phyloP scores from a whole-genome alignment of 106 monocot species.

The Iris macrosiphon region DNA sequence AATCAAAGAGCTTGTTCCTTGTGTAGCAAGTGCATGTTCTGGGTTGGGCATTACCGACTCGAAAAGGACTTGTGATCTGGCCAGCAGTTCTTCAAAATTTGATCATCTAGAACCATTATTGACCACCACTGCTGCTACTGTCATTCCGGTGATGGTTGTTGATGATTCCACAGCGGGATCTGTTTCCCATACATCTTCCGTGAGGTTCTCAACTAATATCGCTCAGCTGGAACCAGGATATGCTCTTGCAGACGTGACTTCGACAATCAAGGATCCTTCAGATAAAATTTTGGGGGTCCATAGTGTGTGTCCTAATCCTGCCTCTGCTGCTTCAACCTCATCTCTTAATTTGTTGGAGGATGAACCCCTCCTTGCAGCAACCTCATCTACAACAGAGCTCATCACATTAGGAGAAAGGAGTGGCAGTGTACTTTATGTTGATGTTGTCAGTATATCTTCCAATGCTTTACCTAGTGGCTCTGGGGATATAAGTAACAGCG shows the following conservation, averaged over 20 bases:
- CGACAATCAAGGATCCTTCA: too few species aligned
- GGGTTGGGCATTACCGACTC: background rate
- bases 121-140: background rate
- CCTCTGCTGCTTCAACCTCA: conserved; percentile 6
- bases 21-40: conserved; percentile 13
- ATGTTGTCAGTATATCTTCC: conserved; percentile 51
- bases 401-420: conserved; percentile 10
- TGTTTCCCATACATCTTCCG: conserved; percentile 5
- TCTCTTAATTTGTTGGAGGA: conserved; percentile 9
- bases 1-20: conserved; percentile 24
- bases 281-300: too few species aligned
- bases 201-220: conserved; percentile 1
- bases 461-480: conserved; percentile 13
- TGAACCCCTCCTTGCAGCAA: conserved; percentile 18
- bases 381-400: conserved; percentile 10
- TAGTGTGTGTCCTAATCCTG: background rate
- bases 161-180: conserved; percentile 6
- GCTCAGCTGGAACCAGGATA: conserved; percentile 10
- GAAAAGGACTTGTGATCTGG: conserved; percentile 17
- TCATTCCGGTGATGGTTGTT: conserved; percentile 1
- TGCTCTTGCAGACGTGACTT: conserved; percentile 3
- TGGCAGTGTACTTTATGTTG: conserved; percentile 45
- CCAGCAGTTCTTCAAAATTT: conserved; percentile 31
- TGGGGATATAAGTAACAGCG: conserved; percentile 21
- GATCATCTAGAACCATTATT: conserved; percentile 11